Percentiles rank a stretch among this genome's conserved stretches.
These are phyloP conservation scores for Lyophyllum decastes DNA, from an alignment of 768 basidiomycete genomes.

Conservation along the genomic window DNA sequence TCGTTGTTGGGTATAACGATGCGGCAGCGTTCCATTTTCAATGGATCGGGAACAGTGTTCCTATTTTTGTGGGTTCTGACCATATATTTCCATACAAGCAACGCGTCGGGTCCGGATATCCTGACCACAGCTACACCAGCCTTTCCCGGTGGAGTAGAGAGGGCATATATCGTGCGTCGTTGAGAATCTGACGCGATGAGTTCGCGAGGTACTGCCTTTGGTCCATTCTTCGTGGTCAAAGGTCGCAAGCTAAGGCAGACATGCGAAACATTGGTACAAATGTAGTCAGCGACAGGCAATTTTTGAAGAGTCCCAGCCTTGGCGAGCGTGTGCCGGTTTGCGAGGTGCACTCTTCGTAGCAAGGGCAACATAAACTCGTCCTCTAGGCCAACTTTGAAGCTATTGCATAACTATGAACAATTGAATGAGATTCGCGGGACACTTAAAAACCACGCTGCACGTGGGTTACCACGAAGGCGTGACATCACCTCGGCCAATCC, in stretches of 20 bases:
- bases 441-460: background rate
- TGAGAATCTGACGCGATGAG: constrained; percentile 49
- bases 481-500: background rate
- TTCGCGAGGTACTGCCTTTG: background rate
- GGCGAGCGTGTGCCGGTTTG: background rate
- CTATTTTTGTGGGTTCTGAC: constrained; percentile 31
- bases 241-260: background rate
- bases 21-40: constrained; percentile 71
- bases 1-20: constrained; percentile 62
- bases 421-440: background rate
- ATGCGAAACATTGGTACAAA: background rate
- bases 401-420: background rate
- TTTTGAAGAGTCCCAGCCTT: background rate
- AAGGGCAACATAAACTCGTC: constrained; percentile 4
- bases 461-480: constrained; percentile 13
- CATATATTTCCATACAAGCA: constrained; percentile 61
- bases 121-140: constrained; percentile 83
- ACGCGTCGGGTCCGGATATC: constrained; percentile 76
- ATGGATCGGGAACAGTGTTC: constrained; percentile 45
- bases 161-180: constrained; percentile 79
- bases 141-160: constrained; percentile 86
- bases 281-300: background rate
- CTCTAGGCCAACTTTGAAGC: background rate
- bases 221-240: background rate
- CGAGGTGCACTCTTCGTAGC: background rate